These are phyloP conservation scores for Irpex lacteus DNA, from an alignment of 1,284 basidiomycete genomes.

Conservation along the genomic window DNA sequence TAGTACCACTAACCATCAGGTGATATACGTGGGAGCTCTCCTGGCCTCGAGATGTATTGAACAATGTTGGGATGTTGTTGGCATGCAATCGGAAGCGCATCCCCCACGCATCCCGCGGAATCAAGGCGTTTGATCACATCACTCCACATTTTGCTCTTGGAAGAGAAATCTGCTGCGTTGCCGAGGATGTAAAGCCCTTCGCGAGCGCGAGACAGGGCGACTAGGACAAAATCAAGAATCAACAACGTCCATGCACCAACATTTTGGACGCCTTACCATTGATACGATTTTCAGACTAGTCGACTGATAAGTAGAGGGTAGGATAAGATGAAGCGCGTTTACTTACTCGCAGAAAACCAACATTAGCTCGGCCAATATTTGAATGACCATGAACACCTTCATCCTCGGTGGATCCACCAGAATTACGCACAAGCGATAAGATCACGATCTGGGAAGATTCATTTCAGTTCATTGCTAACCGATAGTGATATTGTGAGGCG, in stretches of 20 bases:
- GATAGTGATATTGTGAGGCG: neutral
- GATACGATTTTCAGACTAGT: neutral
- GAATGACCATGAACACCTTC: slow-evolving; percentile 23
- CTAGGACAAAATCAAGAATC: slow-evolving; percentile 23
- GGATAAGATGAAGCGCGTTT: neutral
- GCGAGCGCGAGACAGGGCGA: slow-evolving; percentile 72
- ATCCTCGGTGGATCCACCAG: slow-evolving; percentile 38
- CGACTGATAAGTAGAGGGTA: neutral
- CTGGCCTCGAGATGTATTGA: slow-evolving; percentile 46
- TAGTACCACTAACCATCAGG: neutral
- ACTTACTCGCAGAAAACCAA: slow-evolving; percentile 68
- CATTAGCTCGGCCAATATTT: slow-evolving; percentile 40
- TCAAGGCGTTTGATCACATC: slow-evolving; percentile 56
- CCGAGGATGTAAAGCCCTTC: slow-evolving; percentile 74
- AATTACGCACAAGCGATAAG: slow-evolving; percentile 68
- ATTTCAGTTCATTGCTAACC: neutral
- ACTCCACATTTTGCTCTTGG: slow-evolving; percentile 56
- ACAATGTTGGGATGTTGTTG: slow-evolving; percentile 49
- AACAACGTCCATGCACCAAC: neutral
- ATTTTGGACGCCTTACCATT: neutral
- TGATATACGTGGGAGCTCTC: slow-evolving; percentile 37
- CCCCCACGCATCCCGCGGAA: slow-evolving; percentile 42
- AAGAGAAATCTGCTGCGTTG: slow-evolving; percentile 49
- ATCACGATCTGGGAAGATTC: slow-evolving; percentile 50
- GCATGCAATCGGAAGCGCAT: slow-evolving; percentile 57